Evolutionary conservation across 306 rosid species (phyloP), one percentile per base, ranked within the genome.

Genomic region (Hippophae rhamnoides): DNA sequence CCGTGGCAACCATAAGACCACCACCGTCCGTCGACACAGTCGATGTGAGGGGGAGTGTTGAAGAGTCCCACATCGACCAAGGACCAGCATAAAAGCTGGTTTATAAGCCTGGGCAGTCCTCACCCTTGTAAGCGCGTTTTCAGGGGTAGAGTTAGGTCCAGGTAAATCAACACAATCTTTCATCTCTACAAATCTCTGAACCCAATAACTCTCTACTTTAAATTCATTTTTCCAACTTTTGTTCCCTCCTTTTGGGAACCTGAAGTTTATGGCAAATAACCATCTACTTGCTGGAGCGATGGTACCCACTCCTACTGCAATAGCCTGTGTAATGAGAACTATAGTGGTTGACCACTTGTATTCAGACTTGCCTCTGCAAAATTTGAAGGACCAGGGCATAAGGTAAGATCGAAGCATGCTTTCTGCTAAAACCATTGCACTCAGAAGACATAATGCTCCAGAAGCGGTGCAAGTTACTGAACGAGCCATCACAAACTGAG

Each of bases 401-500:
- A 87, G 63, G 77, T 79, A 81, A 54, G 92, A 79, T 51, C 87
- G 66, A 69, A 85, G 53, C 53, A 90, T 69, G 40, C 83, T 85
- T 71, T 81, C 84, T 6, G 71, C 76, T 59, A 87, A 77, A n/a
- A 76, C 71, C 56, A 72, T 4, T 10, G 89, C 76, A 61, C 89
- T 77, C 5, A 90, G 54, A 65, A 90, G 83, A 74, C 97, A 81
- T 18, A 87, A 75, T 6, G 82, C 94, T 40, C 96, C 97, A 48
- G 96, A 79, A 8, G 97, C 97, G 18, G 88, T 83, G 66, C 94
- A 85, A 0, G 85, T 81, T 6, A 77, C 89, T 14, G 97, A 90
- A n/a, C 96, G 85, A 41, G 90, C 97, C 71, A 90, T 62, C 51
- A 90, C 85, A 79, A 84, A 90, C 58, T 90, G 97, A 10, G 97